Conservation (phyloP, 2,329 filamentous ascomycete genomes). For the Dissoconium aciculare region DNA sequence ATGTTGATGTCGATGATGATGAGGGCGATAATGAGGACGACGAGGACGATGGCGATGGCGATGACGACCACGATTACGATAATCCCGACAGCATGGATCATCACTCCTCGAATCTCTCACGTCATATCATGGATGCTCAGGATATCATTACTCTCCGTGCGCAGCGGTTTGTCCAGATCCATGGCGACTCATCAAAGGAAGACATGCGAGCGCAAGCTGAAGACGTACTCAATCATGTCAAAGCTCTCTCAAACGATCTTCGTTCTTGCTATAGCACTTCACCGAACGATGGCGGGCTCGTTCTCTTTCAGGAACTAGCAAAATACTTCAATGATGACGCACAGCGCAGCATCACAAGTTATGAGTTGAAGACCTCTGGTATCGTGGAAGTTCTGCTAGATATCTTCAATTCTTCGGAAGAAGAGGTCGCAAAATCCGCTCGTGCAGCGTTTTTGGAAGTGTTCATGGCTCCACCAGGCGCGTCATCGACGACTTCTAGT, state of each 20-base stretch:
- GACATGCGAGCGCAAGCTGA: slow-evolving; percentile 64
- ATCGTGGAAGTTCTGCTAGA: slow-evolving; percentile 72
- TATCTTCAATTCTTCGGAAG: slow-evolving; percentile 60
- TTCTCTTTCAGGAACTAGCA: slow-evolving; percentile 61
- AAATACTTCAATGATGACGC: slow-evolving; percentile 79
- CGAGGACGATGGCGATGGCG: slow-evolving; percentile 30
- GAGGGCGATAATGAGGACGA: slow-evolving; percentile 12
- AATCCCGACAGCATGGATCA: slow-evolving; percentile 39
- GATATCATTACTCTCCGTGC: slow-evolving; percentile 62
- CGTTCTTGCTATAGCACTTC: slow-evolving; percentile 49
- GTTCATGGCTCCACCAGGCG: slow-evolving; percentile 66
- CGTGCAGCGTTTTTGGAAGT: slow-evolving; percentile 76
- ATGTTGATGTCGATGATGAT: slow-evolving; percentile 15
- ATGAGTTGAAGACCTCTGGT: slow-evolving; percentile 79
- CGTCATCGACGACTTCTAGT: slow-evolving; percentile 46
- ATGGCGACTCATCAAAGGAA: slow-evolving; percentile 63
- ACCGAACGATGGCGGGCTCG: slow-evolving; percentile 33
- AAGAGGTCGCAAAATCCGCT: slow-evolving; percentile 41
- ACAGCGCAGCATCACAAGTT: slow-evolving; percentile 85
- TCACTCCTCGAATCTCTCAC: slow-evolving; percentile 26
- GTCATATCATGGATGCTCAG: slow-evolving; percentile 39
- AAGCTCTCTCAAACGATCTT: slow-evolving; percentile 55
- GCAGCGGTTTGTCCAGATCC: slow-evolving; percentile 66
- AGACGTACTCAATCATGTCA: slow-evolving; percentile 59
- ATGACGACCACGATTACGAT: slow-evolving; percentile 41